Percentiles rank a stretch among this genome's conserved stretches.
phyloP scores from a whole-genome alignment of 148 eudicot species.

The Rhododendron ferrugineum region DNA sequence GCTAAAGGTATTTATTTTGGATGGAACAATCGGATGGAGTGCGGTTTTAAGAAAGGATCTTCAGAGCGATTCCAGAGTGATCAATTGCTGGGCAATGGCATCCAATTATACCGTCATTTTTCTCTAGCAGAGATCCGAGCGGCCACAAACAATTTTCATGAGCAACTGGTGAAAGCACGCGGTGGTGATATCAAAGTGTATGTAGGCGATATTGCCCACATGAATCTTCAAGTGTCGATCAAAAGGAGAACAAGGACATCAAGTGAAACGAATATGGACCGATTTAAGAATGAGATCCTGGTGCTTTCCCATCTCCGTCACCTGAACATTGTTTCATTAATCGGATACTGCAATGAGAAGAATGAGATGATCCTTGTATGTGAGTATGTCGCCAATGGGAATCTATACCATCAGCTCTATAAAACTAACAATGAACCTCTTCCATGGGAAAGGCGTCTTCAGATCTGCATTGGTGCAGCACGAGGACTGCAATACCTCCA shows the following conservation, averaged over 20 bases:
- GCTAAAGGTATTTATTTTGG: not conserved
- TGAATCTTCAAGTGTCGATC: not conserved
- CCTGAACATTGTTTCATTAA: slow-evolving; percentile 6
- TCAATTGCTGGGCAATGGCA: too few relatives aligned
- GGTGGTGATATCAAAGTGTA: not conserved
- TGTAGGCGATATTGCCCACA: not conserved
- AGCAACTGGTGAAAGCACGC: not conserved
- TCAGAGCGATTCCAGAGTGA: not conserved
- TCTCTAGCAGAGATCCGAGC: not conserved
- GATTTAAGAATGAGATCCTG: not conserved
- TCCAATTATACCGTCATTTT: not conserved
- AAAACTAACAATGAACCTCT: too few relatives aligned
- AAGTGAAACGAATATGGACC: not conserved
- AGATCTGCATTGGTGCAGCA: too few relatives aligned
- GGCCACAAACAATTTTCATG: not conserved
- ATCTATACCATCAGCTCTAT: too few relatives aligned
- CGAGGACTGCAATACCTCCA: too few relatives aligned
- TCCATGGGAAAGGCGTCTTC: too few relatives aligned
- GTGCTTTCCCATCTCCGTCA: not conserved
- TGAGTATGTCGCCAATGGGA: too few relatives aligned
- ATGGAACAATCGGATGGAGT: not conserved
- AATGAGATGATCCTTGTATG: not conserved
- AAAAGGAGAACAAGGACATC: not conserved
- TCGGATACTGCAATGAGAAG: slow-evolving; percentile 9
- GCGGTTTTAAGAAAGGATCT: not conserved